Conservation (phyloP, 768 basidiomycete genomes). For the Rhizopogon rudus region DNA sequence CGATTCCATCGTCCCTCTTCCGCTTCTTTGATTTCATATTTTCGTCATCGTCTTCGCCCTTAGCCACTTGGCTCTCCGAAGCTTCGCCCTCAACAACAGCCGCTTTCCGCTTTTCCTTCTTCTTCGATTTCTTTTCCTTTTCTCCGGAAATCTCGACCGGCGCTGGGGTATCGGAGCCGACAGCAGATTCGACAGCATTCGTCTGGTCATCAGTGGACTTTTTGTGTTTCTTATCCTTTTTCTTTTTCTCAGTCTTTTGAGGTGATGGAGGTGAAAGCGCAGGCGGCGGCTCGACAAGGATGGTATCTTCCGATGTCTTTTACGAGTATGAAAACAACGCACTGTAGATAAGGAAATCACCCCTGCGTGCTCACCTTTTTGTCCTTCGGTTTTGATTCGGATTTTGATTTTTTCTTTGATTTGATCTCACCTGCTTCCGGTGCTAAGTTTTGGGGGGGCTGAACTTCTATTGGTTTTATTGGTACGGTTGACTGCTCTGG, state of each 20-base stretch:
- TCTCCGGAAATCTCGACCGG: conserved; percentile 4
- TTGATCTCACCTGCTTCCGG: neutral
- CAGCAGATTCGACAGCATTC: conserved; percentile 16
- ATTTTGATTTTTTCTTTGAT: neutral
- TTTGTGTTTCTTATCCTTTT: conserved; percentile 12
- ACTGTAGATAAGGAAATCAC: neutral
- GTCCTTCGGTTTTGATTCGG: conserved; percentile 14
- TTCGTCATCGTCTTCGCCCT: conserved; percentile 6
- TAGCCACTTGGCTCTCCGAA: conserved; percentile 13
- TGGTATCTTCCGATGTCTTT: conserved; percentile 6
- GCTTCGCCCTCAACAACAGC: conserved; percentile 6
- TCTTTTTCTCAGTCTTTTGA: conserved; percentile 12
- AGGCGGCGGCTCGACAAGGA: neutral
- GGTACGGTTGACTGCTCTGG: conserved; percentile 5
- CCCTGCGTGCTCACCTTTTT: conserved; percentile 10
- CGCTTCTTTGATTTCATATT: conserved; percentile 29
- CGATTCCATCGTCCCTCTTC: conserved; percentile 18
- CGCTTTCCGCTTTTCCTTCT: conserved; percentile 12
- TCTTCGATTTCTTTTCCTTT: conserved; percentile 12
- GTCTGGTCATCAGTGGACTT: conserved; percentile 6
- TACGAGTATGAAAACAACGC: neutral
- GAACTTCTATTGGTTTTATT: neutral
- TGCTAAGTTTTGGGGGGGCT: neutral
- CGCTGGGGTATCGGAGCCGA: conserved; percentile 3
- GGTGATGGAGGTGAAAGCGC: neutral